phyloP scores from a whole-genome alignment of 345 rosid genomes.

The Pelargonium nanum region DNA sequence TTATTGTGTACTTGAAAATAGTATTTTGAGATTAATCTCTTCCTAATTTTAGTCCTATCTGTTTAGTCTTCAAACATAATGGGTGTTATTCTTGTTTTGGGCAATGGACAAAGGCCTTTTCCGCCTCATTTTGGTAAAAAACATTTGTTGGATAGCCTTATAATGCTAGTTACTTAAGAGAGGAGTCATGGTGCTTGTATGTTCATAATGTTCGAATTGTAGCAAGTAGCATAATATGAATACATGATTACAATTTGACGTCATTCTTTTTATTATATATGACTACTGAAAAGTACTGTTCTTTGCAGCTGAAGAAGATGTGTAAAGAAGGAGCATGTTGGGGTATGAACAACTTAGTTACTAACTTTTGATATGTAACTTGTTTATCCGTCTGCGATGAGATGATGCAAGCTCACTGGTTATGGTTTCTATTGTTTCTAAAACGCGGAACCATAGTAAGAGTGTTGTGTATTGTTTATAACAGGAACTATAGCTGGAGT shows the following conservation, averaged over 20 bases:
- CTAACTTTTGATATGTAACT: not conserved
- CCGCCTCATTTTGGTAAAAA: not conserved
- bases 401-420: not conserved
- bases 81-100: too few relatives aligned
- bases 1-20: too few relatives aligned
- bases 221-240: not conserved
- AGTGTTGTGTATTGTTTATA: not conserved
- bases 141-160: not conserved
- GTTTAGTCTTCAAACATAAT: too few relatives aligned
- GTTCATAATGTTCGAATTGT: not conserved
- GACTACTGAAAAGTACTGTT: not conserved
- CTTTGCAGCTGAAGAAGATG: slow-evolving; percentile 57
- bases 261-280: not conserved
- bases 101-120: not conserved
- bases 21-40: too few relatives aligned
- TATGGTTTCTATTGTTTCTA: not conserved
- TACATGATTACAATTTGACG: not conserved
- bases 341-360: slow-evolving; percentile 31
- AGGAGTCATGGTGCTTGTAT: not conserved
- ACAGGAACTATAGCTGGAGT: slow-evolving; percentile 53
- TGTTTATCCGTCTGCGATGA: not conserved
- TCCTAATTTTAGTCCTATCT: too few relatives aligned
- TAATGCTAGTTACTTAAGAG: not conserved
- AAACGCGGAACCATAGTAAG: not conserved
- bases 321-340: slow-evolving; percentile 68